Evolutionary conservation across 2,329 filamentous ascomycete genomes (phyloP).

Genomic region (Aspergillus fischeri): DNA sequence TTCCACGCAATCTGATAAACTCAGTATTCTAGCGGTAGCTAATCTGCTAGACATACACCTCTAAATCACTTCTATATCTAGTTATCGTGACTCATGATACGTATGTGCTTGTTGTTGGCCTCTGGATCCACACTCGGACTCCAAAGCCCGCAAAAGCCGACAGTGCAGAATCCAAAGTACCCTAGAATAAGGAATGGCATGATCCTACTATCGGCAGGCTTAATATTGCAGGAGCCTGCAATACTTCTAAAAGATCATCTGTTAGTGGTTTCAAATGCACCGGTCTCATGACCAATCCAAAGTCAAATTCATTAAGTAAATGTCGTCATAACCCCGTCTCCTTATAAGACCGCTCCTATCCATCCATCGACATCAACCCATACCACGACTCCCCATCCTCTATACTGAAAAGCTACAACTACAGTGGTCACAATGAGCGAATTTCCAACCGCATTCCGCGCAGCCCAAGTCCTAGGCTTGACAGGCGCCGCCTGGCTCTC

Average conservation of each 20-base stretch:
- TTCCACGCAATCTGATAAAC: too few species aligned
- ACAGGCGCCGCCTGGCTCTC: conserved; percentile 29
- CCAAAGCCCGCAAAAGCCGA: conserved; percentile 9
- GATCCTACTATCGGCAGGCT: background rate
- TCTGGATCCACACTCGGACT: background rate
- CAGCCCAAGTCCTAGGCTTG: conserved; percentile 26
- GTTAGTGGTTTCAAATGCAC: background rate
- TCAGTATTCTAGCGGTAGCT: too few species aligned
- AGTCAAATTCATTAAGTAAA: background rate
- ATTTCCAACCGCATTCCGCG: conserved; percentile 13
- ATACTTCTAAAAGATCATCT: background rate
- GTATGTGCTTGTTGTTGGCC: background rate
- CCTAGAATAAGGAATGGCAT: background rate
- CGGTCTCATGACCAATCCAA: background rate
- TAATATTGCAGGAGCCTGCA: background rate
- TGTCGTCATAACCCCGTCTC: background rate
- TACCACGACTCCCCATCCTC: background rate
- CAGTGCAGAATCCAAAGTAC: background rate
- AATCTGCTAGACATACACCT: too few species aligned
- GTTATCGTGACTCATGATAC: too few species aligned
- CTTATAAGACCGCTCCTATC: background rate
- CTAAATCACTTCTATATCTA: too few species aligned
- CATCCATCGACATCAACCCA: too few species aligned
- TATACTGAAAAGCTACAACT: background rate
- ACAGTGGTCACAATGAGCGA: conserved; percentile 10